Evolutionary conservation across 208 protist species (phyloP), one percentile per base, ranked within the genome.

Genomic region (Novymonas esmeraldas): DNA sequence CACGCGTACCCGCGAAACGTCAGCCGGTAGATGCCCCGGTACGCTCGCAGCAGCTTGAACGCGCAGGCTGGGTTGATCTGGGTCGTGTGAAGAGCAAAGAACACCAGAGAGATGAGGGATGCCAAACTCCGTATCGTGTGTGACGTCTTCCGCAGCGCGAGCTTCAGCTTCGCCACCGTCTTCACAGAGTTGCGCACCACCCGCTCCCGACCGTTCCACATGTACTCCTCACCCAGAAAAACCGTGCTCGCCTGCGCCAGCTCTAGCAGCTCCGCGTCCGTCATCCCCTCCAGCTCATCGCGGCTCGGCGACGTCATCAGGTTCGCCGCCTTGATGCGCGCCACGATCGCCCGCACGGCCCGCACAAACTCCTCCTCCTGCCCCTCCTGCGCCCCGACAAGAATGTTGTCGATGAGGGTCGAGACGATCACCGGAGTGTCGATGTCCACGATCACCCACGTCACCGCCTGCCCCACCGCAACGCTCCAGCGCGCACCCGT

Each of bases 401-500:
- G 42, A 33, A 76, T 70, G 46, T 70, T 76, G 63, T 71, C 71
- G 20, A 77, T 77, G 5, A 77, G 6, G 3, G 71, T 70, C 33
- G 44, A 36, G 6, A 77, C 44, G 6, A 55, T 71, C 14, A 77
- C 64, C 2, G 62, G 48, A 1, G 64, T 63, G 31, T 63, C 57
- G 11, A 63, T 71, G 44, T 77, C 71, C 52, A 66, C 63, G 26
- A 77, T 71, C 45, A 52, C 46, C 56, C 38, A 71, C 18, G 64
- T 77, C 45, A 66, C 45, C 41, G 63, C 71, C 49, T 77, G 71
- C 1, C 49, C 52, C 2, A 77, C 31, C 2, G 61, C 58, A 22
- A 77, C 71, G 57, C 71, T 77, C 63, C 61, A 77, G 10, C 71
- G 54, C 44, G 71, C 71, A 18, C 71, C 71, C 13, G 71, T 77